Evolutionary conservation across 768 basidiomycete species (phyloP).

Genomic region (Leccinum sublutescens): DNA sequence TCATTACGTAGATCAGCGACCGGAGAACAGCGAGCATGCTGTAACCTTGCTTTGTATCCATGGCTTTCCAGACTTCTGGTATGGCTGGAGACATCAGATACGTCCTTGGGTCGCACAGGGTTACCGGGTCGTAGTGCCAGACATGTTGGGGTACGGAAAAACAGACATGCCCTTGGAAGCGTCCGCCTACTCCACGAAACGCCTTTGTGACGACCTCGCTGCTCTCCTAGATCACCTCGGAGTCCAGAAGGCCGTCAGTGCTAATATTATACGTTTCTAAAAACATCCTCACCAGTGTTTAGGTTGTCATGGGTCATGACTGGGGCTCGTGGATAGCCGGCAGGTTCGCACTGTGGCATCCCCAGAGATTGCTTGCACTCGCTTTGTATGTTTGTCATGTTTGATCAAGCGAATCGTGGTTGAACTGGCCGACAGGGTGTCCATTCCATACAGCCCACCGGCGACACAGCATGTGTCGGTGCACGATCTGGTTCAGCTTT

Average conservation of each 20-base stretch:
- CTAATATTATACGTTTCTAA: background rate
- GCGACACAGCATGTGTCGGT: slow-evolving; percentile 46
- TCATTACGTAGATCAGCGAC: slow-evolving; percentile 73
- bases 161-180: slow-evolving; percentile 60
- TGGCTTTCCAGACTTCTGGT: slow-evolving; percentile 76
- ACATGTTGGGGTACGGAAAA: slow-evolving; percentile 58
- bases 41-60: slow-evolving; percentile 71
- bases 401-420: background rate
- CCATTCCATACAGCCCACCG: slow-evolving; percentile 67
- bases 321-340: slow-evolving; percentile 70
- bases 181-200: slow-evolving; percentile 57
- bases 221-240: slow-evolving; percentile 60
- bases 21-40: slow-evolving; percentile 36
- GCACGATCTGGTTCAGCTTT: slow-evolving; percentile 46
- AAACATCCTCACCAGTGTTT: background rate
- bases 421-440: slow-evolving; percentile 45
- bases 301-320: slow-evolving; percentile 77
- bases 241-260: slow-evolving; percentile 53
- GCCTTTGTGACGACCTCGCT: slow-evolving; percentile 58
- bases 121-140: slow-evolving; percentile 56
- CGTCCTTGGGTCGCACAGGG: slow-evolving; percentile 62
- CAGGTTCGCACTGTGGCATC: slow-evolving; percentile 73
- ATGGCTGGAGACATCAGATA: slow-evolving; percentile 76
- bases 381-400: slow-evolving; percentile 47
- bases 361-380: slow-evolving; percentile 57